Conservation (phyloP, 805 yeast genomes). For the Wickerhamiella dianesei region DNA sequence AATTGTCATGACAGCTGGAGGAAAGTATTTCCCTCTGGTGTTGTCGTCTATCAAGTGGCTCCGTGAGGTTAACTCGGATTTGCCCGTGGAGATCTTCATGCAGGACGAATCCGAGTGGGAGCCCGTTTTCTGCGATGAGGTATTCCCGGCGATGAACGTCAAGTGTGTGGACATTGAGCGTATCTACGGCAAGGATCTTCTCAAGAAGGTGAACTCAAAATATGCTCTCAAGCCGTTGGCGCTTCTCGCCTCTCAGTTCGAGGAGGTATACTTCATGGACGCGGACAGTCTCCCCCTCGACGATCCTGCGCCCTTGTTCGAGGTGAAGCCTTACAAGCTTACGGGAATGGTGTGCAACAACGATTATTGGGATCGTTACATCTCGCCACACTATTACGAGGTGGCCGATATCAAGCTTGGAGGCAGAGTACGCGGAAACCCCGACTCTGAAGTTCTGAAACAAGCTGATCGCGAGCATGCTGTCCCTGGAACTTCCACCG, state of each 20-base stretch:
- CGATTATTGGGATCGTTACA: slow-evolving; percentile 78
- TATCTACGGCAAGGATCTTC: slow-evolving; percentile 42
- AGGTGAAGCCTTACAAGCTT: slow-evolving; percentile 39
- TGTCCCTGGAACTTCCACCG: slow-evolving; percentile 54
- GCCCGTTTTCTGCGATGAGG: slow-evolving; percentile 48
- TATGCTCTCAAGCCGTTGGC: slow-evolving; percentile 65
- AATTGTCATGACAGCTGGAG: slow-evolving; percentile 68
- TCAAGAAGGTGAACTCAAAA: slow-evolving; percentile 36
- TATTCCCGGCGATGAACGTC: slow-evolving; percentile 50
- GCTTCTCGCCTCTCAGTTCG: slow-evolving; percentile 56
- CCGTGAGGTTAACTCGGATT: slow-evolving; percentile 45
- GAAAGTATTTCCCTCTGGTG: slow-evolving; percentile 59
- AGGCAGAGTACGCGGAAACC: slow-evolving; percentile 24
- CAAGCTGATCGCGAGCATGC: slow-evolving; percentile 45
- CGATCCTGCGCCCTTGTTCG: slow-evolving; percentile 48
- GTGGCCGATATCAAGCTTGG: slow-evolving; percentile 47
- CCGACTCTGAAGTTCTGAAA: slow-evolving; percentile 32
- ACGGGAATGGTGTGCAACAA: slow-evolving; percentile 59
- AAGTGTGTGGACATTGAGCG: slow-evolving; percentile 53
- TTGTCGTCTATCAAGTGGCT: slow-evolving; percentile 50
- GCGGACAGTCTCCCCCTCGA: slow-evolving; percentile 63
- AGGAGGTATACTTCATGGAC: slow-evolving; percentile 57
- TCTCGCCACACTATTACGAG: slow-evolving; percentile 57
- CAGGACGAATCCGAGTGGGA: slow-evolving; percentile 62
- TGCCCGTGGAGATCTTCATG: slow-evolving; percentile 74